Percentiles rank a stretch among this genome's conserved stretches.
Evolutionary conservation across 371 early-diverging fungal genomes (phyloP).

Genomic region (Mucor indicus): DNA sequence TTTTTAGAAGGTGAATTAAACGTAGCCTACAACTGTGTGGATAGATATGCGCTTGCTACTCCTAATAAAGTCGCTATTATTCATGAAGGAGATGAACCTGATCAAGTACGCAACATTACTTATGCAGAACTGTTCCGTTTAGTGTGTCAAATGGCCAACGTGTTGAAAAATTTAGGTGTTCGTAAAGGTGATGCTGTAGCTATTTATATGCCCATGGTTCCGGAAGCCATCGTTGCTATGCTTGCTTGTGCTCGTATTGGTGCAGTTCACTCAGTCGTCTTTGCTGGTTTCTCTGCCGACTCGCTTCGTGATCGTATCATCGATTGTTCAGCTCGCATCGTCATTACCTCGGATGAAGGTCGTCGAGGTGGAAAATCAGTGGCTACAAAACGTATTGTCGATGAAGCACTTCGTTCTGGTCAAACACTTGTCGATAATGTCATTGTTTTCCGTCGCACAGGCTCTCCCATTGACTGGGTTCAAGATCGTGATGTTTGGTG

Average conservation of each 20-base stretch:
- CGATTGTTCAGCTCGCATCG: slow-evolving; percentile 73
- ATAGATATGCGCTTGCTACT: slow-evolving; percentile 80
- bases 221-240: slow-evolving; percentile 88
- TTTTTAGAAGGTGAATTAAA: slow-evolving; percentile 93
- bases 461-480: slow-evolving; percentile 66
- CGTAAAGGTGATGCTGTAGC: slow-evolving; percentile 91
- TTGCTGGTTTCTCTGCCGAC: slow-evolving; percentile 90
- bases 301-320: slow-evolving; percentile 83
- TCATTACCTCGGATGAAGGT: slow-evolving; percentile 86
- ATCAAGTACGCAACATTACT: slow-evolving; percentile 68
- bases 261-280: slow-evolving; percentile 86
- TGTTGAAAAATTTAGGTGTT: slow-evolving; percentile 74
- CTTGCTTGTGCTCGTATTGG: slow-evolving; percentile 96
- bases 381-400: slow-evolving; percentile 87
- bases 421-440: slow-evolving; percentile 80
- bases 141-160: slow-evolving; percentile 83
- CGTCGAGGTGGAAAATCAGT: slow-evolving; percentile 89
- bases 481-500: slow-evolving; percentile 83
- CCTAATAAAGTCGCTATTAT: slow-evolving; percentile 84
- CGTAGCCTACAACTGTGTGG: slow-evolving; percentile 94
- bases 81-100: slow-evolving; percentile 89
- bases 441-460: slow-evolving; percentile 86
- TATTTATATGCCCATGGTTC: slow-evolving; percentile 98
- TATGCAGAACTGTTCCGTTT: slow-evolving; percentile 79
- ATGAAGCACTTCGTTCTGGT: slow-evolving; percentile 70